These are phyloP conservation scores for Nicotiana obtusifolia DNA, from an alignment of 257 asterid species.

Conservation along the genomic window DNA sequence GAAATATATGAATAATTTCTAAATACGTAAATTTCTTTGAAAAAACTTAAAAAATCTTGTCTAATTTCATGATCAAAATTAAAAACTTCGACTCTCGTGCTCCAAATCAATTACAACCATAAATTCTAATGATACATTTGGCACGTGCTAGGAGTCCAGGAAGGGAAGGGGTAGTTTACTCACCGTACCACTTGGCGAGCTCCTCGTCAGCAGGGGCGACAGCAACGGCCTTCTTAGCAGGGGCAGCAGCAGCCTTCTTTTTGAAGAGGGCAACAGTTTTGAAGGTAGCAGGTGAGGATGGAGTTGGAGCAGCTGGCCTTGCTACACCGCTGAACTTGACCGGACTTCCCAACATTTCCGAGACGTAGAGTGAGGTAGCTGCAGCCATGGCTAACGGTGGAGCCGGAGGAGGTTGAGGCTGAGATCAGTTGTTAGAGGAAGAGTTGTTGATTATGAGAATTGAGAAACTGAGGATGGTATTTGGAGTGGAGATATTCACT, in stretches of 20 bases:
- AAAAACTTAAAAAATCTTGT: no score
- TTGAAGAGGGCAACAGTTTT: constrained; percentile 78
- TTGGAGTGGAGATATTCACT: constrained; percentile 17
- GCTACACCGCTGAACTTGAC: constrained; percentile 47
- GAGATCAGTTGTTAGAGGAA: background rate
- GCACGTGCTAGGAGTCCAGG: no score
- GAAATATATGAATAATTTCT: no score
- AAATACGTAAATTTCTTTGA: no score
- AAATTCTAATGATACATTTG: no score
- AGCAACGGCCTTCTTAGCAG: constrained; percentile 49
- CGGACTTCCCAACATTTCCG: constrained; percentile 70
- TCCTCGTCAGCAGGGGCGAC: constrained; percentile 58
- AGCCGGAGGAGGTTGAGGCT: background rate
- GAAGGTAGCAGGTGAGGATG: constrained; percentile 50
- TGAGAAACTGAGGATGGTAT: constrained; percentile 4
- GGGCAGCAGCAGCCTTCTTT: constrained; percentile 49
- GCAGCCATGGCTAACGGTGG: constrained; percentile 46
- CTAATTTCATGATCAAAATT: no score
- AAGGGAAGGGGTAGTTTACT: constrained; percentile 14
- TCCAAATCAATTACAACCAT: no score
- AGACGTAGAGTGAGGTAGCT: constrained; percentile 55
- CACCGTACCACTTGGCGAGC: constrained; percentile 99
- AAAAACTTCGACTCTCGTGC: no score
- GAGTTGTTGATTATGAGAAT: constrained; percentile 2
- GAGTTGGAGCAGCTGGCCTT: constrained; percentile 55